Conservation (phyloP, 352 stramenopile genomes). For the Pythium chondricola region DNA sequence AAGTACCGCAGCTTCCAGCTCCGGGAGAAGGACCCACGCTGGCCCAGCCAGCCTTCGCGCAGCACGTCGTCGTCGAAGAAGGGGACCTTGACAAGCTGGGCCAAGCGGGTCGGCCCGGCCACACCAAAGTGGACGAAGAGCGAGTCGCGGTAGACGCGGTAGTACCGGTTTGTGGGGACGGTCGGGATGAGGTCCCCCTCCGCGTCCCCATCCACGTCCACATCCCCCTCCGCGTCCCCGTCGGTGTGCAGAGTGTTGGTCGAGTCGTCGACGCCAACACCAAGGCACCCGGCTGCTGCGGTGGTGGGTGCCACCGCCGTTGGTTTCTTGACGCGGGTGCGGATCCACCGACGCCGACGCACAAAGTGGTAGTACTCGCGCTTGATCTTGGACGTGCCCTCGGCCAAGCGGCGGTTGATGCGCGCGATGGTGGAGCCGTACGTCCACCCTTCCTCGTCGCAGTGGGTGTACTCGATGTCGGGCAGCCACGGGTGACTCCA, state of each 20-base stretch:
- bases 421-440: slow-evolving; percentile 80
- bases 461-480: slow-evolving; percentile 73
- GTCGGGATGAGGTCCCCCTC: background rate
- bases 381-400: slow-evolving; percentile 71
- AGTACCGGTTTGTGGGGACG: slow-evolving; percentile 29
- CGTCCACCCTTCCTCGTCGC: slow-evolving; percentile 79
- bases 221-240: too few species aligned
- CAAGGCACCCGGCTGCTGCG: too few species aligned
- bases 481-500: slow-evolving; percentile 76
- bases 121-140: slow-evolving; percentile 60
- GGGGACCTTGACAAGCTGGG: slow-evolving; percentile 49
- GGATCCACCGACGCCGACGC: slow-evolving; percentile 68
- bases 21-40: slow-evolving; percentile 56
- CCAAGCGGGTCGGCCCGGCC: slow-evolving; percentile 25
- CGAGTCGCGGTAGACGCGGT: slow-evolving; percentile 62
- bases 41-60: slow-evolving; percentile 72
- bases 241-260: background rate
- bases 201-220: background rate
- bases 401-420: slow-evolving; percentile 75
- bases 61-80: slow-evolving; percentile 68
- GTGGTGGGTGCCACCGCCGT: slow-evolving; percentile 3
- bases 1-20: slow-evolving; percentile 86
- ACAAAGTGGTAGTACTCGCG: slow-evolving; percentile 79
- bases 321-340: slow-evolving; percentile 61
- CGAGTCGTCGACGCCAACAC: background rate